Evolutionary conservation across 805 yeast species (phyloP).

Genomic region (Spathaspora hagerdaliae): DNA sequence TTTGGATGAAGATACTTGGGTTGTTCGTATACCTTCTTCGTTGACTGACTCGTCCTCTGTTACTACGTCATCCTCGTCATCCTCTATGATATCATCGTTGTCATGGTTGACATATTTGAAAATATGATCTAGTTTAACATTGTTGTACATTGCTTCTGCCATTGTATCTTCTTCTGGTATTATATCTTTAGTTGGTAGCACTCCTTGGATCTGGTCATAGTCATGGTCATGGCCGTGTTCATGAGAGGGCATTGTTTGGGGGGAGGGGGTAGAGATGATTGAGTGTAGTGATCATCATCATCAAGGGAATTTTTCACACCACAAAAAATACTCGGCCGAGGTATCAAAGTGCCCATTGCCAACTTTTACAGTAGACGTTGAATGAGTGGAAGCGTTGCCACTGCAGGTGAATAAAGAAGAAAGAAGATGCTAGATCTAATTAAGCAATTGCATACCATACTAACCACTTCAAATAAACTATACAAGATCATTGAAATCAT

Average conservation of each 20-base stretch:
- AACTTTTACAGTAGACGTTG: no score
- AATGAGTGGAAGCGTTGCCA: no score
- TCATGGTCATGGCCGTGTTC: conserved; percentile 1
- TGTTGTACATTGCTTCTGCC: conserved; percentile 29
- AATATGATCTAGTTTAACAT: conserved; percentile 22
- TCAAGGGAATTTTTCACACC: no score
- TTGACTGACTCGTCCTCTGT: not conserved
- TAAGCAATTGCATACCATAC: not conserved
- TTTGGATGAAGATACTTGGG: not conserved
- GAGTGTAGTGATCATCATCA: no score
- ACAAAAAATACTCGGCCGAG: no score
- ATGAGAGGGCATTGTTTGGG: no score
- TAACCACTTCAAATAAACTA: not conserved
- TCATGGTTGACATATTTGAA: conserved; percentile 7
- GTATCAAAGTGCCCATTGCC: no score
- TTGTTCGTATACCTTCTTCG: not conserved
- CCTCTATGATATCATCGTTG: conserved; percentile 1
- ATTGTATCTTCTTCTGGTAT: conserved; percentile 27
- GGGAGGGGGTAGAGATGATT: no score
- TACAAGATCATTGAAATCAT: conserved; percentile 6
- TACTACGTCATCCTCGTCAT: not conserved
- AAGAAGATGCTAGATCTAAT: not conserved
- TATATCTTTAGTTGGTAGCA: conserved; percentile 4
- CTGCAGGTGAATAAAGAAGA: not conserved
- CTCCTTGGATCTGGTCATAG: not conserved